Percentiles rank a stretch among this genome's conserved stretches.
phyloP scores from a whole-genome alignment of 768 basidiomycete species.

The Phlegmacium glaucopus region DNA sequence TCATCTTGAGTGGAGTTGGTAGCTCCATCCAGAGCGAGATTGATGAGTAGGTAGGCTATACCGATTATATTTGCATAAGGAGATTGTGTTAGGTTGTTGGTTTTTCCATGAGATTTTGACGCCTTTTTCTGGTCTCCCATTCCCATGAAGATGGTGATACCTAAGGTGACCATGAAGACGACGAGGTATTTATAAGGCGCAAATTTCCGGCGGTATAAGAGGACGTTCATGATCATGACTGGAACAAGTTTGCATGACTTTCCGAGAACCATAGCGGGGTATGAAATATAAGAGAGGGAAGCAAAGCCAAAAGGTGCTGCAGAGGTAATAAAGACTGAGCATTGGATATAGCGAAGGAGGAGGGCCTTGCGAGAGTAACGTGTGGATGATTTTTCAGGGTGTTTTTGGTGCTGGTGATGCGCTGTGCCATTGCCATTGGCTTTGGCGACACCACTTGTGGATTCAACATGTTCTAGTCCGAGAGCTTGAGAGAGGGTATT shows the following conservation, averaged over 20 bases:
- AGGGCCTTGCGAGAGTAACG: slow-evolving; percentile 44
- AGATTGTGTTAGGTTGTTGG: slow-evolving; percentile 26
- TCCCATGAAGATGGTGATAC: slow-evolving; percentile 94
- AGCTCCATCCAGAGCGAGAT: slow-evolving; percentile 88
- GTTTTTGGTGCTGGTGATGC: slow-evolving; percentile 29
- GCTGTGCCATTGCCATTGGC: slow-evolving; percentile 28
- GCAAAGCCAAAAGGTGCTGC: slow-evolving; percentile 97
- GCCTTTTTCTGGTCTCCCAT: slow-evolving; percentile 62
- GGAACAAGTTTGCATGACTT: slow-evolving; percentile 99
- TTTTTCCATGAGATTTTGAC: slow-evolving; percentile 32
- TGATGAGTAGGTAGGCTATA: slow-evolving; percentile 72
- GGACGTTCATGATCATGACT: slow-evolving; percentile 95
- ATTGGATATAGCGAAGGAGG: slow-evolving; percentile 76
- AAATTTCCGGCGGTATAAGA: slow-evolving; percentile 91
- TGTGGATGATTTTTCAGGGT: slow-evolving; percentile 27
- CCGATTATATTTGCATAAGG: slow-evolving; percentile 67
- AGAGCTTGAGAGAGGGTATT: slow-evolving; percentile 54
- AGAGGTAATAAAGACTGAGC: slow-evolving; percentile 81
- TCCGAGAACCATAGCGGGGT: slow-evolving; percentile 98
- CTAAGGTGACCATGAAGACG: slow-evolving; percentile 85
- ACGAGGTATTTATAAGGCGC: slow-evolving; percentile 95
- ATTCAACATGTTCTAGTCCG: slow-evolving; percentile 48
- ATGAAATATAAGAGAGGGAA: slow-evolving; percentile 91
- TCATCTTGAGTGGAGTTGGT: slow-evolving; percentile 97
- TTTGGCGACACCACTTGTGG: slow-evolving; percentile 17